Conservation (phyloP, 1,284 basidiomycete genomes). For the Ustilago xerochloae region DNA sequence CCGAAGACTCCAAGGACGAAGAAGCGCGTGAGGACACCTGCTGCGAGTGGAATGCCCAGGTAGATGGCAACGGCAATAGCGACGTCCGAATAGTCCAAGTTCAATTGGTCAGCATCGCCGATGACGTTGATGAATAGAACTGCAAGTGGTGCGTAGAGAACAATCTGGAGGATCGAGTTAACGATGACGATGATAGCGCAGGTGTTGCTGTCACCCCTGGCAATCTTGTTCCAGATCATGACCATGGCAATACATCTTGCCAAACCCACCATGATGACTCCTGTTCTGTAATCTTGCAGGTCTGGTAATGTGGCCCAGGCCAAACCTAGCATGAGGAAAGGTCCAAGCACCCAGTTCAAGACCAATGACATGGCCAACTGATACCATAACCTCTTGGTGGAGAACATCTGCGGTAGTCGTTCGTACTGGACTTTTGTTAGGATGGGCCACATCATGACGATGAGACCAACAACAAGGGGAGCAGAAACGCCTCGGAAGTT, state of each 20-base stretch:
- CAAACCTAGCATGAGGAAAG: conserved; percentile 80
- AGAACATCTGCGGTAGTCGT: conserved; percentile 75
- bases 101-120: conserved; percentile 68
- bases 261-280: conserved; percentile 75
- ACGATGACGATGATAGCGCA: conserved; percentile 77
- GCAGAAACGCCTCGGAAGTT: conserved; percentile 67
- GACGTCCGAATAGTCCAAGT: conserved; percentile 76
- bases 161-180: conserved; percentile 77
- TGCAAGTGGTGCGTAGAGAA: conserved; percentile 80
- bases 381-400: conserved; percentile 74
- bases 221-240: conserved; percentile 76
- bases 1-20: conserved; percentile 72
- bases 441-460: conserved; percentile 92
- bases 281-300: conserved; percentile 66
- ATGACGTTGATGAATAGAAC: conserved; percentile 82
- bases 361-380: conserved; percentile 79
- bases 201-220: conserved; percentile 78
- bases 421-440: conserved; percentile 80
- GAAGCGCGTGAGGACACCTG: conserved; percentile 78
- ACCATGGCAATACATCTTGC: conserved; percentile 70
- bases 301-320: conserved; percentile 89
- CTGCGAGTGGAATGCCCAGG: conserved; percentile 76
- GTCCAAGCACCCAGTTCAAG: conserved; percentile 85
- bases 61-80: conserved; percentile 78
- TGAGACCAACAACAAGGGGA: conserved; percentile 69